These are phyloP conservation scores for cucumber (Cucumis sativus) DNA, from an alignment of 306 rosid species.

Conservation along the genomic window DNA sequence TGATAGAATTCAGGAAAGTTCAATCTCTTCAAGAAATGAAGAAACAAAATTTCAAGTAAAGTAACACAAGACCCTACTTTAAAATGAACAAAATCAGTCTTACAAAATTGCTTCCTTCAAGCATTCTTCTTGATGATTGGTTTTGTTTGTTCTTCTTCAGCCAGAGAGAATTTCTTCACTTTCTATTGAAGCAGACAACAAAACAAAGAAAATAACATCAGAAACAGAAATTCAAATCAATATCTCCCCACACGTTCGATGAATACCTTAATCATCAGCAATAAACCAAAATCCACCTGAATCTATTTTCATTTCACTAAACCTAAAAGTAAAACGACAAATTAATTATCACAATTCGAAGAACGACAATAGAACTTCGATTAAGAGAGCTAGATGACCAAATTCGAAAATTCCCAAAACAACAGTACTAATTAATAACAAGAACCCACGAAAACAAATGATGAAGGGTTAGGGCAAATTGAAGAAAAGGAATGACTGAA, in stretches of 20 bases:
- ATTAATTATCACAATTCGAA: neutral
- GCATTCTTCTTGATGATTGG: constrained; percentile 24
- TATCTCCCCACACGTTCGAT: neutral
- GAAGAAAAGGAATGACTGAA: neutral
- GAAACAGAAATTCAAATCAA: neutral
- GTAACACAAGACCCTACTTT: neutral
- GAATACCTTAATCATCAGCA: neutral
- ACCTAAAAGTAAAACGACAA: too few species aligned
- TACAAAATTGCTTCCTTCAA: constrained; percentile 21
- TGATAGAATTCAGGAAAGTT: neutral
- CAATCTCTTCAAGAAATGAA: neutral
- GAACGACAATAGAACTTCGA: neutral
- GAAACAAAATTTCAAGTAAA: neutral
- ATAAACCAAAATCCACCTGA: too few species aligned
- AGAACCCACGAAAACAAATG: neutral
- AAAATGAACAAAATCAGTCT: neutral
- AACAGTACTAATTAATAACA: neutral
- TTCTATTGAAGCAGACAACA: constrained; percentile 35
- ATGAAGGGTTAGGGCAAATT: neutral
- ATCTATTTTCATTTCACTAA: too few species aligned
- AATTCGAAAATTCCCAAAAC: neutral
- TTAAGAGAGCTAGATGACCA: neutral
- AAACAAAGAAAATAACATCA: neutral
- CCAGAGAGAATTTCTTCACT: constrained; percentile 70
- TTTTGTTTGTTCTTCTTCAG: constrained; percentile 39